Conservation (phyloP, 2,329 filamentous ascomycete genomes). For the Endothia cerciana region DNA sequence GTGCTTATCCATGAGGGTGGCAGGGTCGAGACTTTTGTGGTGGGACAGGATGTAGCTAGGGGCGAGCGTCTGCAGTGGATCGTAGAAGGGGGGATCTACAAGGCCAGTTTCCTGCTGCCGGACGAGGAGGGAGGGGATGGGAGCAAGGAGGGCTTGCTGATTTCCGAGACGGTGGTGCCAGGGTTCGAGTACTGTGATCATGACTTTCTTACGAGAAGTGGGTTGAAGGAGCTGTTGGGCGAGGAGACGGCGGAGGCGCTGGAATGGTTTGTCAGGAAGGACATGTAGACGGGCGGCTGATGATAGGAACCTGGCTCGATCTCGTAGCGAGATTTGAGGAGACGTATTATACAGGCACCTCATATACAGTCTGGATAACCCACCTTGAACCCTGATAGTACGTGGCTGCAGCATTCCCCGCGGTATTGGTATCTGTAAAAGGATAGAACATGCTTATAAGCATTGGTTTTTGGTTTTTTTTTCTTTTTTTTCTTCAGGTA, state of each 20-base stretch:
- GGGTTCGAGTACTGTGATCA: slow-evolving; percentile 71
- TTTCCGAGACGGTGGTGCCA: slow-evolving; percentile 69
- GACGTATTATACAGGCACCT: not conserved
- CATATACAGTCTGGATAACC: not conserved
- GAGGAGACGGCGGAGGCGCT: slow-evolving; percentile 54
- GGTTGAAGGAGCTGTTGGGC: slow-evolving; percentile 56
- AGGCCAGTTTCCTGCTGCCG: slow-evolving; percentile 63
- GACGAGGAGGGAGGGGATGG: slow-evolving; percentile 40
- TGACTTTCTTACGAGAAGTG: slow-evolving; percentile 62
- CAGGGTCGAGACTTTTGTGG: slow-evolving; percentile 65
- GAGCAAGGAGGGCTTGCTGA: slow-evolving; percentile 58
- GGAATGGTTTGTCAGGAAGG: slow-evolving; percentile 46
- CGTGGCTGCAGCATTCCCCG: not conserved
- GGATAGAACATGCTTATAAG: not conserved
- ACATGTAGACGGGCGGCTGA: not conserved
- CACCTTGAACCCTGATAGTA: not conserved
- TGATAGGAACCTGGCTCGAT: not conserved
- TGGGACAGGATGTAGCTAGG: slow-evolving; percentile 58
- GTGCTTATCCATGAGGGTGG: slow-evolving; percentile 64
- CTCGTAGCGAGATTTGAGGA: not conserved
- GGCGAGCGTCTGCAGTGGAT: slow-evolving; percentile 71
- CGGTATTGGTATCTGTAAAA: not conserved
- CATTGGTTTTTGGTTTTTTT: not conserved
- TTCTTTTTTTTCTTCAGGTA: not conserved
- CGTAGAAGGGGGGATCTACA: slow-evolving; percentile 70